phyloP scores from a whole-genome alignment of 257 asterid genomes.

The Thymus mandschuricus region DNA sequence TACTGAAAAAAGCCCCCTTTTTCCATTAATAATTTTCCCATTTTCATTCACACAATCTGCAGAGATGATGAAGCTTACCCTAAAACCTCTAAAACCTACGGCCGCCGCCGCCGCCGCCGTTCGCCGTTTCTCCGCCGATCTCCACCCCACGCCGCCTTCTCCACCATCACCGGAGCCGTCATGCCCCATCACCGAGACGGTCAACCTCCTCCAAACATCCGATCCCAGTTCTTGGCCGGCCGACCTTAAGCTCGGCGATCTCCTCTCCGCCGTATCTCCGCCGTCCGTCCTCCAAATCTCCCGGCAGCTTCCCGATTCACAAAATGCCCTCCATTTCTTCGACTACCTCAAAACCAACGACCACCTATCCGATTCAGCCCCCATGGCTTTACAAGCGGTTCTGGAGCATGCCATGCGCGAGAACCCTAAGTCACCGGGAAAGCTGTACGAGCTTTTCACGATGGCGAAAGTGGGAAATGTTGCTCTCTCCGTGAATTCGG shows the following conservation, averaged over 20 bases:
- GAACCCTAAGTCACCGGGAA: constrained; percentile 30
- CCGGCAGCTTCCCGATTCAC: constrained; percentile 64
- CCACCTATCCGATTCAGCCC: constrained; percentile 30
- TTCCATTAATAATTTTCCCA: too few species aligned
- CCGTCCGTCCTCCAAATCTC: constrained; percentile 53
- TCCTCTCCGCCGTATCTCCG: constrained; percentile 58
- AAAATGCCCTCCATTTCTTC: constrained; percentile 60
- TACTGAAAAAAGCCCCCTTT: too few species aligned
- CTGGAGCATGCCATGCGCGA: constrained; percentile 62
- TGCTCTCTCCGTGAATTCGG: constrained; percentile 60
- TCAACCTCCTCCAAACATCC: constrained; percentile 52
- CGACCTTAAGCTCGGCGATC: constrained; percentile 48
- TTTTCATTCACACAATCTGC: too few species aligned
- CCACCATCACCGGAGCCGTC: constrained; percentile 30
- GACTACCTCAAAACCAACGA: constrained; percentile 45
- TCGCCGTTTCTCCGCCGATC: constrained; percentile 37
- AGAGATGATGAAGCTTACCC: constrained; percentile 38
- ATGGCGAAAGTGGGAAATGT: constrained; percentile 42
- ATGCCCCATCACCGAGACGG: constrained; percentile 37
- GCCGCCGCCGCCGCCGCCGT: constrained; percentile 32
- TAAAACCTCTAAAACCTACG: constrained; percentile 38
- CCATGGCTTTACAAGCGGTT: constrained; percentile 70
- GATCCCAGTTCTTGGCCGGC: constrained; percentile 58
- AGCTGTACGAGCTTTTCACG: constrained; percentile 54
- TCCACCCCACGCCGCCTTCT: constrained; percentile 19